Evolutionary conservation across 1,284 basidiomycete species (phyloP).

Genomic region (Rhizoctonia solani): DNA sequence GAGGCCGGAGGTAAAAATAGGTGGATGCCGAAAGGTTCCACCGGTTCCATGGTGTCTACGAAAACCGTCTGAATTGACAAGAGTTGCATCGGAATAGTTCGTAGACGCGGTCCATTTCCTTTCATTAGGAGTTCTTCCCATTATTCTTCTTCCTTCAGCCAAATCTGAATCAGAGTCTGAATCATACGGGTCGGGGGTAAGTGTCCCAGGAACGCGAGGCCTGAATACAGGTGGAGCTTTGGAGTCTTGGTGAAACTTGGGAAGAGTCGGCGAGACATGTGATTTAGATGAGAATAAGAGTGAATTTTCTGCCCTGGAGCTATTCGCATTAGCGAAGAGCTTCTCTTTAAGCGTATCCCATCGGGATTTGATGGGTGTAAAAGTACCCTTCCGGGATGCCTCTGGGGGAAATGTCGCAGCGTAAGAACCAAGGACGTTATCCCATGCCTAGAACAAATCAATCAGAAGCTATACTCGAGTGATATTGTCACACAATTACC

Average conservation of each 20-base stretch:
- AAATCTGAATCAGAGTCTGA: constrained; percentile 20
- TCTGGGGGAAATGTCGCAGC: constrained; percentile 53
- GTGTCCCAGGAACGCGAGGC: neutral
- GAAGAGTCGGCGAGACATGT: constrained; percentile 29
- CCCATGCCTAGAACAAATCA: constrained; percentile 62
- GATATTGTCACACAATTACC: constrained; percentile 46
- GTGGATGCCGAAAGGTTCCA: neutral
- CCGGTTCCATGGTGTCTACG: neutral
- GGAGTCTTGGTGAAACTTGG: neutral
- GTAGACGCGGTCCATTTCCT: constrained; percentile 25
- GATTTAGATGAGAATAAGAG: constrained; percentile 37
- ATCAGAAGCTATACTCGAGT: neutral
- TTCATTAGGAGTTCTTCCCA: neutral
- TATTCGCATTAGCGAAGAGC: neutral
- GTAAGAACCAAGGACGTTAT: constrained; percentile 64
- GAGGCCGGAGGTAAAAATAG: neutral
- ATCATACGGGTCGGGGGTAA: constrained; percentile 7
- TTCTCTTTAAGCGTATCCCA: constrained; percentile 56
- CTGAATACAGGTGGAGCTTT: constrained; percentile 13
- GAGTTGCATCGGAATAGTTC: constrained; percentile 21
- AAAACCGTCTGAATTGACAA: neutral
- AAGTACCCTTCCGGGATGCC: constrained; percentile 50
- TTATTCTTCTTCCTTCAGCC: neutral
- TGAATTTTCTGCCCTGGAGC: constrained; percentile 11
- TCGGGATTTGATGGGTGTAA: constrained; percentile 55